Conservation (phyloP, 176 grass and related monocot genomes). For the Lolium perenne region DNA sequence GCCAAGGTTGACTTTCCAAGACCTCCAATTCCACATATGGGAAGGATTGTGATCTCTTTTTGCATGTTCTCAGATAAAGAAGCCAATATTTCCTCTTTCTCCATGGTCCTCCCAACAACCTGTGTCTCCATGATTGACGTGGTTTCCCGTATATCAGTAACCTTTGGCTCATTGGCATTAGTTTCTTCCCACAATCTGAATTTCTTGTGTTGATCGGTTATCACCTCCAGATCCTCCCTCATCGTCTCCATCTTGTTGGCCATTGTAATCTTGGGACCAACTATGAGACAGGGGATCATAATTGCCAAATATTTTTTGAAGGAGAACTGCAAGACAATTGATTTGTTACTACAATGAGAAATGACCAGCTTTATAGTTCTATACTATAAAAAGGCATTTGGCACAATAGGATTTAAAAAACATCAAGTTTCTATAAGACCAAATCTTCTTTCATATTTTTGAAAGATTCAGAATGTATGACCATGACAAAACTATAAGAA, state of each 20-base stretch:
- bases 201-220: neutral
- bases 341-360: neutral
- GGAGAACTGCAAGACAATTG: neutral
- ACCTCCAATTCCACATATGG: neutral
- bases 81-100: neutral
- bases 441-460: too few relatives aligned
- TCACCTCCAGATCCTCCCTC: accelerated
- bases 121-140: neutral
- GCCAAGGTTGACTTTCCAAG: neutral
- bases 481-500: too few relatives aligned
- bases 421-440: too few relatives aligned
- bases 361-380: too few relatives aligned
- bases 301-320: neutral
- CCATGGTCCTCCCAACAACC: neutral
- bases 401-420: too few relatives aligned
- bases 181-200: neutral
- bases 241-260: neutral
- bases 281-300: neutral
- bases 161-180: neutral
- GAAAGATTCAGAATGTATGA: too few relatives aligned
- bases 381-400: too few relatives aligned
- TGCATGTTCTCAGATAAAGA: neutral
- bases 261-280: neutral
- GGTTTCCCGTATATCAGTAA: neutral
- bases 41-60: neutral